Evolutionary conservation across 345 rosid genomes (phyloP).

Genomic region (Schrenkiella parvula): DNA sequence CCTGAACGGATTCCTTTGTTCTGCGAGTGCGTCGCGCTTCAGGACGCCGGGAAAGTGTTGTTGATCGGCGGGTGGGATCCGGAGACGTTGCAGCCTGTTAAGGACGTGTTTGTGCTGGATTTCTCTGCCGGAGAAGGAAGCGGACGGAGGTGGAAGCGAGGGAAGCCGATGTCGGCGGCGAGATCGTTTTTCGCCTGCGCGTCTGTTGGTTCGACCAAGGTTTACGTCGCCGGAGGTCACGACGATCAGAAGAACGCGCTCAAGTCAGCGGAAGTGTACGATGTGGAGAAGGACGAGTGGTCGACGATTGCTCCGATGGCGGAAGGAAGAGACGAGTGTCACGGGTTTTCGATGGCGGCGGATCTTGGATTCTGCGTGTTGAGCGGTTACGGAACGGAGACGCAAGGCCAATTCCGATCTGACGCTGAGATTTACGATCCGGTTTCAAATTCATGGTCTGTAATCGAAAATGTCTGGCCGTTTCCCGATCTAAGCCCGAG

Average conservation of each 20-base stretch:
- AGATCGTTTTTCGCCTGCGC: conserved; percentile 57
- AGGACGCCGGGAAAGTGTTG: conserved; percentile 34
- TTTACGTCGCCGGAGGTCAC: conserved; percentile 62
- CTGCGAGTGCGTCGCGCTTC: conserved; percentile 48
- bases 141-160: conserved; percentile 39
- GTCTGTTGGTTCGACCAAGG: conserved; percentile 28
- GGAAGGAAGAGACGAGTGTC: conserved; percentile 58
- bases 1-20: conserved; percentile 44
- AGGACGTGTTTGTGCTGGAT: conserved; percentile 43
- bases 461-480: conserved; percentile 40
- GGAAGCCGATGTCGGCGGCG: conserved; percentile 46
- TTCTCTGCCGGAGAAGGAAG: conserved; percentile 24
- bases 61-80: conserved; percentile 67
- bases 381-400: conserved; percentile 59
- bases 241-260: conserved; percentile 60
- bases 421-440: conserved; percentile 55
- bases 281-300: conserved; percentile 53
- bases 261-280: conserved; percentile 44
- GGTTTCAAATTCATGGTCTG: conserved; percentile 33
- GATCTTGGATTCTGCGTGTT: conserved; percentile 45
- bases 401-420: conserved; percentile 47
- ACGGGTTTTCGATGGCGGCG: conserved; percentile 37
- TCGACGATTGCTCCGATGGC: conserved; percentile 37
- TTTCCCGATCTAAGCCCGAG: conserved; percentile 40
- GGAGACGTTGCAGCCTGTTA: conserved; percentile 44